Evolutionary conservation across 2,329 filamentous ascomycete species (phyloP).

Genomic region (Colletotrichum falcatum): DNA sequence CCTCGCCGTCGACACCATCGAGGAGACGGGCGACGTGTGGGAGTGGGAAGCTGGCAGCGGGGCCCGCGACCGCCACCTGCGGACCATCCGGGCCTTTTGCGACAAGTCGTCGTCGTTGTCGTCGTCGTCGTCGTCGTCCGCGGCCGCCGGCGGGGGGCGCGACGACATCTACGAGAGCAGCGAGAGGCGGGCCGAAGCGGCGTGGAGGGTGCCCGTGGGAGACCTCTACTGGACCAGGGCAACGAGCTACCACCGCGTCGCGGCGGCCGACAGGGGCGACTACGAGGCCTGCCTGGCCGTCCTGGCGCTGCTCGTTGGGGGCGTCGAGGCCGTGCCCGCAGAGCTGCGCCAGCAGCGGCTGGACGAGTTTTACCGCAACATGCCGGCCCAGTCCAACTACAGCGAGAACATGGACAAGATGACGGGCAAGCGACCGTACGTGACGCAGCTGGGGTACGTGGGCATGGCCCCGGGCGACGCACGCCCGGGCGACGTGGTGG

Average conservation of each 20-base stretch:
- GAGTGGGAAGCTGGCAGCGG: constrained; percentile 3
- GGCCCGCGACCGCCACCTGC: background rate
- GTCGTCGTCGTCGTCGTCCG: no score
- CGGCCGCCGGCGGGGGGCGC: background rate
- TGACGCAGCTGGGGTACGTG: constrained; percentile 37
- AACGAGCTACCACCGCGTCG: background rate
- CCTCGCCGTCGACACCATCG: constrained; percentile 32
- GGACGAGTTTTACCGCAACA: background rate
- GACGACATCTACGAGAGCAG: constrained; percentile 9
- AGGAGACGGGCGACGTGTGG: constrained; percentile 28
- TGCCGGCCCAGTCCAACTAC: constrained; percentile 16
- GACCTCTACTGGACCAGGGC: constrained; percentile 24
- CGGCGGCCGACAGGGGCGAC: constrained; percentile 7
- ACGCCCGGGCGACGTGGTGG: constrained; percentile 35
- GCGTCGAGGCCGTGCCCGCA: constrained; percentile 1
- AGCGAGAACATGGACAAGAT: constrained; percentile 28
- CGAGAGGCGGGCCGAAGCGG: constrained; percentile 17
- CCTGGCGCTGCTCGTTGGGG: background rate
- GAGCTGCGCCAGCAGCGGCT: constrained; percentile 7
- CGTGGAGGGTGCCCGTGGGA: constrained; percentile 34
- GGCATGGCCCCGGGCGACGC: constrained; percentile 28
- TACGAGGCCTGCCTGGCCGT: constrained; percentile 23
- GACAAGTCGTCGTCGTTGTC: constrained; percentile 12
- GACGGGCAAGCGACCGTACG: constrained; percentile 27
- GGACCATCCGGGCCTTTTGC: constrained; percentile 15